phyloP scores from a whole-genome alignment of 805 yeast genomes.

The Clavispora asparagi region DNA sequence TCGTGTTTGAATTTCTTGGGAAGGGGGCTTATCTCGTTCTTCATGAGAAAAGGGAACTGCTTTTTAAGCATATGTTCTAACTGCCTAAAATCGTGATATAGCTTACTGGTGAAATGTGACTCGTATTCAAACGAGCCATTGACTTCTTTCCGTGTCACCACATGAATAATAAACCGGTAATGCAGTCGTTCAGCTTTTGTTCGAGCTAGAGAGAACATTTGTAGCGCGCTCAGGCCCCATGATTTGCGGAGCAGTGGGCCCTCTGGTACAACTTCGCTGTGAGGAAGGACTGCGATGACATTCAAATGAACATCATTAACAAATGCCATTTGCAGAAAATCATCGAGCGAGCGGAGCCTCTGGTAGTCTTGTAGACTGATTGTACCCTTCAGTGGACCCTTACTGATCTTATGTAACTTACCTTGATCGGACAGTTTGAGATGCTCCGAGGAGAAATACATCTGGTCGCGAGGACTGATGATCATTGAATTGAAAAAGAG shows the following conservation, averaged over 20 bases:
- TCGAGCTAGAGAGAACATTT: conserved; percentile 1
- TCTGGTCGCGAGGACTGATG: conserved; percentile 52
- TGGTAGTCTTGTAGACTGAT: conserved; percentile 12
- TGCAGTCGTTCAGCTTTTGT: conserved; percentile 15
- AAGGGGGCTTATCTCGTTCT: conserved; percentile 49
- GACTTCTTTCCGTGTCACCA: conserved; percentile 19
- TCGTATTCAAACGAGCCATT: conserved; percentile 8
- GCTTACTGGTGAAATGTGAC: conserved; percentile 48
- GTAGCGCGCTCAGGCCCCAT: conserved; percentile 14
- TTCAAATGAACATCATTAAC: conserved; percentile 60
- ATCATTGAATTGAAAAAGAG: conserved; percentile 73
- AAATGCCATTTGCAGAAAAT: conserved; percentile 24
- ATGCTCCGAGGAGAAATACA: conserved; percentile 35
- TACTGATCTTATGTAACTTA: conserved; percentile 28
- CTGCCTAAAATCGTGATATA: conserved; percentile 63
- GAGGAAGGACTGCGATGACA: conserved; percentile 55
- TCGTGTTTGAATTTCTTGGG: conserved; percentile 50
- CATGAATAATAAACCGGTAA: conserved; percentile 47
- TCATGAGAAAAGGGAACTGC: conserved; percentile 58
- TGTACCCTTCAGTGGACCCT: conserved; percentile 10
- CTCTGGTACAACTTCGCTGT: conserved; percentile 15
- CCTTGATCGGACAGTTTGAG: conserved; percentile 33
- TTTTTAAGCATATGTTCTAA: conserved; percentile 49
- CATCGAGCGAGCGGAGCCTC: conserved; percentile 6
- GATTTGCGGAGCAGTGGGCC: conserved; percentile 2